Base-by-base conservation (phyloP, 2,329 filamentous ascomycete genomes). In the Fusarium hainanense region DNA sequence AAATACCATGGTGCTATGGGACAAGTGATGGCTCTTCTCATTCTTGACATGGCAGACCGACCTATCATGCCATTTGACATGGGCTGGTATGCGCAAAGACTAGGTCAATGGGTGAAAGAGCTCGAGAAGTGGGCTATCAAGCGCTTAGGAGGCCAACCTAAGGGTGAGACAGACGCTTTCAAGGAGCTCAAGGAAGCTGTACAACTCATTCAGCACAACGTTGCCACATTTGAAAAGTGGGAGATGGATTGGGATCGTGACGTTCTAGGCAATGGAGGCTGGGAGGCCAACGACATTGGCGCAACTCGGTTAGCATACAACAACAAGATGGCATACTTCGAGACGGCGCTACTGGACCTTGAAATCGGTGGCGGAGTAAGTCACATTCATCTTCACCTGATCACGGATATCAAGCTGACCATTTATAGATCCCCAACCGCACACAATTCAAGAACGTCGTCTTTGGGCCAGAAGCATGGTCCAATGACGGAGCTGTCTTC, bases 361-460 rank as follows among this genome's bases (percentile, higher is more conserved):
- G 89, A 90, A 43, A 79, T 84, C 21, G 89, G 84, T 40, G 90
- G 89, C 68, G 94, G 94, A 63, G 92, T 97, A 87, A 85, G 92
- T 89, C 18, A 43, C 9, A 43, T 58, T 48, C 30, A n/a, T 51
- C 13, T 32, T 16, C 32, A 55, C 21, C 25, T 30, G 42, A 47
- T 18, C 21, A 27, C n/a, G 27, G 25, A 20, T 49, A 49, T 10
- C 4, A 37, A 28, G 41, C 59, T 74, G 52, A 75, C 70, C 58
- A 52, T 9, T 11, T 60, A 30, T n/a, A 94, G 92, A 87, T 97
- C 7, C 92, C 93, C 41, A 93, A 93, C 73, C 90, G 95, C 69
- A 92, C 92, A 7, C 96, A 98, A 81, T 99, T 94, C 85, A 97
- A 97, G 79, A 96, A 98, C 80, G 87, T 97, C 76, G 82, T 99